Percentiles rank a stretch among this genome's conserved stretches.
These are phyloP conservation scores for Neurospora sp. DNA, from an alignment of 2,329 filamentous ascomycete genomes.

Conservation along the genomic window DNA sequence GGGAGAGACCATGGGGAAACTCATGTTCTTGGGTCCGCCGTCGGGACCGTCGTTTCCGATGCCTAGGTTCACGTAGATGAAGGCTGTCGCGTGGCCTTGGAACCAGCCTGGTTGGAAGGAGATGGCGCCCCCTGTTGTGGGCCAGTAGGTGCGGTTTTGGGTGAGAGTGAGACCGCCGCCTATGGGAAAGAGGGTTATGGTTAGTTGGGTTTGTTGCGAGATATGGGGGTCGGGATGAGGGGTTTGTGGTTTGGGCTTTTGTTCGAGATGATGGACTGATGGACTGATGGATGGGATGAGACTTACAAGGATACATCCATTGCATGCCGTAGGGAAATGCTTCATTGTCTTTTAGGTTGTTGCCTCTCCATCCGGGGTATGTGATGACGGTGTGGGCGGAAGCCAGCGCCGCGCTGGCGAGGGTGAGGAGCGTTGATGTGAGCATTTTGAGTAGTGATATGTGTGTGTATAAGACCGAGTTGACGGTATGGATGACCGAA, in stretches of 20 bases:
- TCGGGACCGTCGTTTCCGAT: conserved; percentile 59
- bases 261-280: not conserved
- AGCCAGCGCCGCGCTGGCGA: conserved; percentile 38
- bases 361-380: conserved; percentile 79
- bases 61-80: conserved; percentile 87
- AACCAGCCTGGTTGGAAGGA: conserved; percentile 95
- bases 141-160: conserved; percentile 85
- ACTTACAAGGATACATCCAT: conserved; percentile 89
- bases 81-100: conserved; percentile 70
- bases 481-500: not conserved
- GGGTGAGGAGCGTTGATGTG: conserved; percentile 32
- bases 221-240: not conserved
- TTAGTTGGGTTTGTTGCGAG: conserved; percentile 1
- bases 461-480: conserved; percentile 3
- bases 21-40: conserved; percentile 71
- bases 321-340: conserved; percentile 84
- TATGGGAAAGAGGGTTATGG: conserved; percentile 26
- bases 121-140: conserved; percentile 74
- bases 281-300: not conserved
- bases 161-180: conserved; percentile 75
- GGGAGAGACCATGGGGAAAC: conserved; percentile 65
- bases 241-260: no score
- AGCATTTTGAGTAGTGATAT: conserved; percentile 30
- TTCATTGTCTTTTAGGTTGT: conserved; percentile 72
- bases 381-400: conserved; percentile 73